Evolutionary conservation across 164 flowering plant species (phyloP), one percentile per base, ranked within the genome.

Genomic region (Piper longum): DNA sequence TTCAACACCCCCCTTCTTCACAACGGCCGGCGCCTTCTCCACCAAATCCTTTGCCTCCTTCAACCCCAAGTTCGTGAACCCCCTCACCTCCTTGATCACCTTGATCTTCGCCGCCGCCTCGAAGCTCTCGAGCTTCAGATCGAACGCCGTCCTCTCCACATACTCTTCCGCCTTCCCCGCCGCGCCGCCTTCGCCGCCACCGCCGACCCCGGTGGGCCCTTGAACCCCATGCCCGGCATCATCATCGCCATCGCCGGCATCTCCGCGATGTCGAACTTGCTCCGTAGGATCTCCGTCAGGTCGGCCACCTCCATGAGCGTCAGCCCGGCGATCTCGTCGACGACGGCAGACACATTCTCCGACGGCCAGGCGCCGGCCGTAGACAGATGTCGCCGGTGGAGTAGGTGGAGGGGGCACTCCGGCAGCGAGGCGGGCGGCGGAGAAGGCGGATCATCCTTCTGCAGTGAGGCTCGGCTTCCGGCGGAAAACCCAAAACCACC

Each of bases 171-270:
- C 91, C 39, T n/a, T 81, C 61, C 70, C 70, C 4, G 79, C 82
- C 4, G 80, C 82, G 1, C 73, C 86, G 14, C 36, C 36, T 2
- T 26, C 36, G 36, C 36, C 36, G 68, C 78, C 7, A 1, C 66
- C 76, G n/a, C 65, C 67, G 45, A 61, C 73, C 60, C 60, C 16
- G 42, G 41, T 1, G 41, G 41, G 13, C 60, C 60, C 14, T 82
- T 74, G 44, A 81, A 70, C 8, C 80, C 83, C 95, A 82, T 84
- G 56, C 95, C 95, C 1, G 95, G 91, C 88, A 85, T 87, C 95
- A 87, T 92, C 71, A 82, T 65, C 43, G 74, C 76, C 92, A 89
- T 85, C 8, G 77, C 44, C 39, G 98, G 97, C 88, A 92, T 80
- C 64, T 88, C 90, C 7, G 66, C 71, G 4, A 85, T 58, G 41